A percentile compares a stretch with the other conserved stretches of the same genome.
phyloP scores from a whole-genome alignment of 208 protist species.

The Crithidia sp. region DNA sequence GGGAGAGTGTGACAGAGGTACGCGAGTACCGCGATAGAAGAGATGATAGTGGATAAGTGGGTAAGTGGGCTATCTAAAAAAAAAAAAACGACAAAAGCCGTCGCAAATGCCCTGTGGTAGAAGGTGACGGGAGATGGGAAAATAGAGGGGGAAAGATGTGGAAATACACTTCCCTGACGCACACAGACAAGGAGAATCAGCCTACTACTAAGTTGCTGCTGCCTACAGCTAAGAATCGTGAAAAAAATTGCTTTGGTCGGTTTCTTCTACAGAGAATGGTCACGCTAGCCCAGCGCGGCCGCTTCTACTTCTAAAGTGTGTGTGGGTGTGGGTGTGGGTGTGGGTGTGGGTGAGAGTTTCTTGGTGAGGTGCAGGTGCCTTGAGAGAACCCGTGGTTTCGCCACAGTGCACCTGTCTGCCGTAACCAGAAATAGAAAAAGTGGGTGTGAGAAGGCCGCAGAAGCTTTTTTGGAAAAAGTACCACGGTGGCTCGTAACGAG shows the following conservation, averaged over 20 bases:
- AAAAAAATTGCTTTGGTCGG: neutral
- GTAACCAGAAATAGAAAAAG: neutral
- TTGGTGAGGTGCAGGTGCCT: neutral
- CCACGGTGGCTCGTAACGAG: neutral
- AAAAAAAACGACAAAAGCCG: no score
- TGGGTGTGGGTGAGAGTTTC: neutral
- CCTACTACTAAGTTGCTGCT: neutral
- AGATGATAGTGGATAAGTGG: no score
- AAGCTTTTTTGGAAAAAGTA: neutral
- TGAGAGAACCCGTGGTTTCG: neutral
- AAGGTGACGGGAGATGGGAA: no score
- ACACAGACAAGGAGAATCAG: neutral
- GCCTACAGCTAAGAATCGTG: neutral
- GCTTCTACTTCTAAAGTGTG: no score
- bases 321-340: neutral
- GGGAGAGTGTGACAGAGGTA: no score
- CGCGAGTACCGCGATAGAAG: no score
- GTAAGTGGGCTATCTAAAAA: no score
- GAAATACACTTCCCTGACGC: neutral
- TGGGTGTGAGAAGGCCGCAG: neutral
- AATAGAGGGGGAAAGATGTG: neutral
- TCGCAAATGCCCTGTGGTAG: no score
- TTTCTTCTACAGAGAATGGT: no score
- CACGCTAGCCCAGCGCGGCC: no score
- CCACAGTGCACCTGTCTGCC: no score